Conservation (phyloP, 1,284 basidiomycete genomes). For the Cutaneotrichosporon spelunceum region DNA sequence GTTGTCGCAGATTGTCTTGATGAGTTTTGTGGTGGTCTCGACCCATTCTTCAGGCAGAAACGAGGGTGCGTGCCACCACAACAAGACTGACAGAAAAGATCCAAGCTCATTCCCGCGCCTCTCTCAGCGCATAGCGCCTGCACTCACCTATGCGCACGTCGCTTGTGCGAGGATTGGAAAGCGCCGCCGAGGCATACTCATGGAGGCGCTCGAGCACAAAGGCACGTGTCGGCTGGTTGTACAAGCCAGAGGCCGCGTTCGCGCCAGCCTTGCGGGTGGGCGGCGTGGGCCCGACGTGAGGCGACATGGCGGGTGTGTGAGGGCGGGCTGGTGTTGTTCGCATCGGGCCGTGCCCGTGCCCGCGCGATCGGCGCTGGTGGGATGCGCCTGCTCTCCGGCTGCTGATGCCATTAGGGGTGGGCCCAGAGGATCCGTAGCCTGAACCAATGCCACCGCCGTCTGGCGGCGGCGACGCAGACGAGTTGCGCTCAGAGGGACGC, state of each 20-base stretch:
- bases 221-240: conserved; percentile 21
- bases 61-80: neutral
- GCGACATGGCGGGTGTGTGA: neutral
- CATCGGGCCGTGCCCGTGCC: conserved; percentile 5
- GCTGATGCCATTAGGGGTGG: conserved; percentile 4
- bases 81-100: neutral
- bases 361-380: neutral
- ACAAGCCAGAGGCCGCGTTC: neutral
- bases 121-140: neutral
- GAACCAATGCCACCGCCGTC: neutral
- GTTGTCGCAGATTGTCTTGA: neutral
- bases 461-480: neutral
- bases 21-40: neutral
- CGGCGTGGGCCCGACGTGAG: neutral
- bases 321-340: neutral
- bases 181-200: conserved; percentile 38
- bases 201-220: conserved; percentile 43
- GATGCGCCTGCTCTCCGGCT: neutral
- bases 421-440: neutral
- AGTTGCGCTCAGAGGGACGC: neutral
- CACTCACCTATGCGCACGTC: conserved; percentile 48
- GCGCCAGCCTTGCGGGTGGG: neutral
- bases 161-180: conserved; percentile 37
- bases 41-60: neutral
- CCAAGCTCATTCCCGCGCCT: neutral